Evolutionary conservation across 257 asterid species (phyloP).

Genomic region (Anisodus acutangulus): DNA sequence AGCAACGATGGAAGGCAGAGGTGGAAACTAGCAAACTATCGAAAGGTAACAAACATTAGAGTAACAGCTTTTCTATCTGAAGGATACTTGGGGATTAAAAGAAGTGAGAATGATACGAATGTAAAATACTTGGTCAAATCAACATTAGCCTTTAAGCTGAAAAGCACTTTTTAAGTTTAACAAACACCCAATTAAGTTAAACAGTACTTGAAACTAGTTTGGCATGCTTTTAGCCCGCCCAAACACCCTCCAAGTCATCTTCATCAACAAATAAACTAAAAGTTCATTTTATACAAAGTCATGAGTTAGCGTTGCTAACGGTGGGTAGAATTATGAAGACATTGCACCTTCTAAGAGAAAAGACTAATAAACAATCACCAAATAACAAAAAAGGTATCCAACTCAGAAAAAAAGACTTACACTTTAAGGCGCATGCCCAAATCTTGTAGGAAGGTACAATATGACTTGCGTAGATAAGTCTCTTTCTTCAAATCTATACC

Average conservation of each 20-base stretch:
- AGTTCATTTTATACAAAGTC: neutral
- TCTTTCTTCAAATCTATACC: conserved; percentile 90
- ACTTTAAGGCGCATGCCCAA: conserved; percentile 95
- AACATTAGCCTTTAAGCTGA: neutral
- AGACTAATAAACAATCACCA: neutral
- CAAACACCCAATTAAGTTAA: neutral
- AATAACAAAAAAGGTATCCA: neutral
- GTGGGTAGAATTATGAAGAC: neutral
- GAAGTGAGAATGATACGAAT: neutral
- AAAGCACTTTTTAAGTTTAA: neutral
- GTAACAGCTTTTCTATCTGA: neutral
- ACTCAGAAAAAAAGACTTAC: conserved; percentile 51
- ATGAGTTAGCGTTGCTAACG: neutral
- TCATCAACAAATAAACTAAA: neutral
- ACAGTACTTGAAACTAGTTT: neutral
- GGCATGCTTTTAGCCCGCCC: too few relatives aligned
- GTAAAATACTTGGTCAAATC: neutral
- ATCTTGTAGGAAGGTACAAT: conserved; percentile 83
- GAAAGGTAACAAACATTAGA: neutral
- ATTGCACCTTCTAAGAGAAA: neutral
- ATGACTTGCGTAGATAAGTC: conserved; percentile 78
- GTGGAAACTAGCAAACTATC: neutral
- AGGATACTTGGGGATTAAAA: neutral
- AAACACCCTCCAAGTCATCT: conserved; percentile 6
- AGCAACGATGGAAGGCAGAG: neutral